Evolutionary conservation across 2,329 filamentous ascomycete genomes (phyloP), one percentile per base, ranked within the genome.

Genomic region (Acrocalymma vagum): DNA sequence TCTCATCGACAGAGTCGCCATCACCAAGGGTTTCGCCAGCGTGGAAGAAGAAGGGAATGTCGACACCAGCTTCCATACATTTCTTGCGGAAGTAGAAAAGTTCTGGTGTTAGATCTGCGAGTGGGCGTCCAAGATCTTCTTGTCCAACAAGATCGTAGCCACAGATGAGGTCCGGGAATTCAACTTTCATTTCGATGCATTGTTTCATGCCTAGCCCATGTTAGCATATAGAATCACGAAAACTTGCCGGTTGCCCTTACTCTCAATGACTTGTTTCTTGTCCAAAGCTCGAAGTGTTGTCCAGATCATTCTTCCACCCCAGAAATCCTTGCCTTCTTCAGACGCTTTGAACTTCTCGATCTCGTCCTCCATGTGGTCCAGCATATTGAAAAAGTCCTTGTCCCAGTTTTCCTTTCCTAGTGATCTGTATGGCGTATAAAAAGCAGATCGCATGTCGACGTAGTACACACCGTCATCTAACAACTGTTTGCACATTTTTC

Each of bases 31-130:
- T 90, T 71, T 96, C 92, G 51, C 92, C 93, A 0, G 93, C 92
- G 67, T 96, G 92, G 75, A 97, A 95, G 76, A 95, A 95, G 75
- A 96, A 96, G 1, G 93, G 93, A 8, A 99, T 84, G 33, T 90
- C 83, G 24, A 96, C 81, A 3, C 81, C 83, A 60, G 90, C 86
- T 62, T 88, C 79, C 1, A 83, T 81, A 66, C 91, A 96, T 57
- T 87, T 83, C 69, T 93, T 92, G 51, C 86, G 85, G 78, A 97
- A 96, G 90, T 90, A 96, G 70, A 96, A 93, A 0, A 97, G 75
- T 60, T 95, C 84, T 0, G 92, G 91, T 0, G 93, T 79, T 3
- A 95, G 73, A 53, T 94, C 88, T 20, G 80, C 78, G 17, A 96
- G 80, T 0, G 90, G 80, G 9, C 88, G 82, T 1, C 91, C 92